These are phyloP conservation scores for Phytophthora parvispora DNA, from an alignment of 352 stramenopile species.

Conservation along the genomic window DNA sequence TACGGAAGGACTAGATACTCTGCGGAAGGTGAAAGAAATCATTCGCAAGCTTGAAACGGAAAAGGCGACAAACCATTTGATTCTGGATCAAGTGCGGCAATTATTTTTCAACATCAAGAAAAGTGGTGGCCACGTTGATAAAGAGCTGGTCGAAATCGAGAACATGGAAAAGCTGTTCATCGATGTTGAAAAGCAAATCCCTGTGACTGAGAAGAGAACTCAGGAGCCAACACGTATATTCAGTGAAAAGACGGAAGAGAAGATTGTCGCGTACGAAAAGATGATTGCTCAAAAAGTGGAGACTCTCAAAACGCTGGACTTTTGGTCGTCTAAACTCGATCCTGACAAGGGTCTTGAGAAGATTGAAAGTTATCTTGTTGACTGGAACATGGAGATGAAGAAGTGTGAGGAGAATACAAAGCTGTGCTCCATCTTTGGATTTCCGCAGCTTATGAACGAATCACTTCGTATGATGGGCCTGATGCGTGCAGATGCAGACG, in stretches of 20 bases:
- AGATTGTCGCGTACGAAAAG: slow-evolving; percentile 95
- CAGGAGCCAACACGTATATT: slow-evolving; percentile 89
- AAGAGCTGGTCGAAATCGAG: slow-evolving; percentile 85
- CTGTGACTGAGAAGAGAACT: slow-evolving; percentile 76
- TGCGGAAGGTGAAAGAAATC: slow-evolving; percentile 89
- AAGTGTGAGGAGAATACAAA: slow-evolving; percentile 94
- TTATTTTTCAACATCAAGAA: slow-evolving; percentile 88
- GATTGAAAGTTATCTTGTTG: slow-evolving; percentile 83
- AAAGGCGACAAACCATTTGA: slow-evolving; percentile 70
- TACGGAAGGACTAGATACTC: slow-evolving; percentile 77
- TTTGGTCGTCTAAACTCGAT: slow-evolving; percentile 87
- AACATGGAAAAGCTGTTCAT: slow-evolving; percentile 87
- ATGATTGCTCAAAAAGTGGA: slow-evolving; percentile 89
- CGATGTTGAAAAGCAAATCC: slow-evolving; percentile 86
- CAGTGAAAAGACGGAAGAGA: slow-evolving; percentile 94
- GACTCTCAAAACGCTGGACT: slow-evolving; percentile 84
- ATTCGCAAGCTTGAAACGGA: slow-evolving; percentile 83
- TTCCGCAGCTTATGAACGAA: slow-evolving; percentile 95
- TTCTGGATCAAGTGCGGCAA: slow-evolving; percentile 84
- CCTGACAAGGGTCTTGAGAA: slow-evolving; percentile 86
- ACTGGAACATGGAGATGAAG: slow-evolving; percentile 92
- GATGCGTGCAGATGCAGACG: slow-evolving; percentile 87
- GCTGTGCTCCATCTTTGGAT: slow-evolving; percentile 95
- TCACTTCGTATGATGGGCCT: slow-evolving; percentile 89
- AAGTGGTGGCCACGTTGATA: slow-evolving; percentile 83